Evolutionary conservation across 2,329 filamentous ascomycete species (phyloP).

Genomic region (Alternaria tenuissima): DNA sequence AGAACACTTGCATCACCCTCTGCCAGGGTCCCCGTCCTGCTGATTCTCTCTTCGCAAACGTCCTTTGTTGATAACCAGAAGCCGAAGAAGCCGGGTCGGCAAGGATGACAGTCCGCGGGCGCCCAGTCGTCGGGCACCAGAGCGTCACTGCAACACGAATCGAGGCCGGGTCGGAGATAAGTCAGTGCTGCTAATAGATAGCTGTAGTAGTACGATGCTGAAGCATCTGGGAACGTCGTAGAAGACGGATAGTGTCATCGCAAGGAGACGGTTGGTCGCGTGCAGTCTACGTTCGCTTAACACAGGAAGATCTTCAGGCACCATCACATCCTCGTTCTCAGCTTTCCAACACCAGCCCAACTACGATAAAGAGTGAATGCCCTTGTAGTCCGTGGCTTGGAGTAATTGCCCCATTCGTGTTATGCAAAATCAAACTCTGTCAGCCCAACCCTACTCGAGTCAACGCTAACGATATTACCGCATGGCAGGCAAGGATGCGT

Average conservation of each 20-base stretch:
- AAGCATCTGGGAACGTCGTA: conserved; percentile 19
- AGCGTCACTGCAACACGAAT: conserved; percentile 24
- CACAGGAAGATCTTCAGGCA: conserved; percentile 26
- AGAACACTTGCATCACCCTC: background rate
- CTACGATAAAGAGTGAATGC: background rate
- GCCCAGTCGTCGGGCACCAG: conserved; percentile 17
- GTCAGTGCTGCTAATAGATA: conserved; percentile 17
- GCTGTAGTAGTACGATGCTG: conserved; percentile 19
- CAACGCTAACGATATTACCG: conserved; percentile 5
- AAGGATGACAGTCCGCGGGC: conserved; percentile 20
- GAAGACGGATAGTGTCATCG: conserved; percentile 13
- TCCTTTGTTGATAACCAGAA: conserved; percentile 7
- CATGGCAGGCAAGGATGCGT: conserved; percentile 5
- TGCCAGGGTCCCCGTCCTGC: conserved; percentile 7
- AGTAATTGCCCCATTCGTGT: background rate
- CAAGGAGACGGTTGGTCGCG: conserved; percentile 16
- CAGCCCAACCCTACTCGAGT: conserved; percentile 10
- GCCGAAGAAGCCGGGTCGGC: conserved; percentile 19
- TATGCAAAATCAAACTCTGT: background rate
- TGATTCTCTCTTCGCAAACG: conserved; percentile 3
- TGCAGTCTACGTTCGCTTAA: conserved; percentile 25
- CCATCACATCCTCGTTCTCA: conserved; percentile 2
- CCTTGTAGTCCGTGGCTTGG: background rate
- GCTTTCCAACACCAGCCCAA: conserved; percentile 8
- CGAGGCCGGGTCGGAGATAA: conserved; percentile 17